phyloP scores from a whole-genome alignment of 1,284 basidiomycete genomes.

The Phaffia rhodozyma region DNA sequence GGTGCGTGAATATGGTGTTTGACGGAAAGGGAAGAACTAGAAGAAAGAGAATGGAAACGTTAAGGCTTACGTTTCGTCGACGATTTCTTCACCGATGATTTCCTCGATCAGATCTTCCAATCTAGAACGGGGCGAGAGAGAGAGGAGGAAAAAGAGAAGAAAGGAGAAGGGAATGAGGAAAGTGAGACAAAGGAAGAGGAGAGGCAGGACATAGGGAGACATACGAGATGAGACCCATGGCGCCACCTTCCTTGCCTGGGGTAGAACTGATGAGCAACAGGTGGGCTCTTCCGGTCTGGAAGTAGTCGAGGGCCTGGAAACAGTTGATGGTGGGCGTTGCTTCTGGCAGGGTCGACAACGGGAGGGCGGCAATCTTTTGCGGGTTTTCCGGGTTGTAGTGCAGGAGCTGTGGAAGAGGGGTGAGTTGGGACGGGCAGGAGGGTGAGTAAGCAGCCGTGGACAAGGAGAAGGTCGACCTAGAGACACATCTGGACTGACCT shows the following conservation, averaged over 20 bases:
- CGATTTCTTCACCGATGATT: conserved; percentile 53
- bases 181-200: neutral
- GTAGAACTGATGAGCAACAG: conserved; percentile 73
- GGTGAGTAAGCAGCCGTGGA: neutral
- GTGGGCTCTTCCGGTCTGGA: conserved; percentile 92
- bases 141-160: neutral
- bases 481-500: conserved; percentile 38
- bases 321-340: conserved; percentile 51
- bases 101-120: conserved; percentile 36
- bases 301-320: conserved; percentile 42
- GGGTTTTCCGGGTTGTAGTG: conserved; percentile 76
- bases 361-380: conserved; percentile 60
- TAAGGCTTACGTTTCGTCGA: conserved; percentile 85
- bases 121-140: conserved; percentile 10
- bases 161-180: neutral
- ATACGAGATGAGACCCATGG: too few relatives aligned
- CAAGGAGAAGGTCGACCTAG: conserved; percentile 2
- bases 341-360: conserved; percentile 77
- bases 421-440: neutral
- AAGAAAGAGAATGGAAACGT: too few relatives aligned
- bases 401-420: conserved; percentile 49
- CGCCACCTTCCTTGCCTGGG: conserved; percentile 68
- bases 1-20: too few relatives aligned
- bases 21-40: too few relatives aligned
- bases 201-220: too few relatives aligned